These are phyloP conservation scores for Pleurotus tuber-regium DNA, from an alignment of 768 basidiomycete genomes.

Conservation along the genomic window DNA sequence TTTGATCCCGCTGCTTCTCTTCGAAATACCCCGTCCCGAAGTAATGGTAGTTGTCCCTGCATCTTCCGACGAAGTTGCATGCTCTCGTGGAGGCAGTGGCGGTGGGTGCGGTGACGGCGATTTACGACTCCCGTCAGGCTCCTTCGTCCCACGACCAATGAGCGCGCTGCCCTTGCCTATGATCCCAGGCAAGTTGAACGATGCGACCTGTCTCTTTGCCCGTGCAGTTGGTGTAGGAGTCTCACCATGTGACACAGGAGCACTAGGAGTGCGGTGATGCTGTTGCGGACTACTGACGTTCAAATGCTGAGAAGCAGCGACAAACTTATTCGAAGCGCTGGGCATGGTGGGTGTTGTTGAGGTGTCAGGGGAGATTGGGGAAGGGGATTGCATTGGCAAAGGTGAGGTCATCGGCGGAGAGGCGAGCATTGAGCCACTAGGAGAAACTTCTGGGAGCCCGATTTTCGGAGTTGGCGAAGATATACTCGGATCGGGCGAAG, in stretches of 20 bases:
- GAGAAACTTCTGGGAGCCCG: neutral
- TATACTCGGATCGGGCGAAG: neutral
- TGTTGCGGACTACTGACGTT: neutral
- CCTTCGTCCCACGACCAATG: neutral
- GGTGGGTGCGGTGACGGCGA: neutral
- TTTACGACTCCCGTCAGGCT: neutral
- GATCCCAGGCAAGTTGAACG: slow-evolving; percentile 4
- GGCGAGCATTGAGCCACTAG: neutral
- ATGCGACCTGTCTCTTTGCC: slow-evolving; percentile 1
- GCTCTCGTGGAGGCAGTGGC: slow-evolving; percentile 1
- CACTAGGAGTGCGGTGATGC: slow-evolving; percentile 1
- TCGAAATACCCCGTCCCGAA: neutral
- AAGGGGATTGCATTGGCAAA: neutral
- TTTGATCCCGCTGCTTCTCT: neutral
- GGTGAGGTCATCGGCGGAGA: neutral
- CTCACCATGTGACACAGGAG: neutral
- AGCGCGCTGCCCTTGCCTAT: slow-evolving; percentile 3
- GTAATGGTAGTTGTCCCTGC: neutral
- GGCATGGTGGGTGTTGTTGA: slow-evolving; percentile 4
- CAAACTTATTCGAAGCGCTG: neutral
- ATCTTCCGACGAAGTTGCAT: neutral
- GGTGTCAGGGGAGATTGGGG: neutral
- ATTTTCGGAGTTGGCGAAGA: neutral
- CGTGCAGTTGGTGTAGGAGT: neutral
- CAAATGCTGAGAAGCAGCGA: neutral